phyloP scores from a whole-genome alignment of 495 filamentous ascomycete species.

The Aspergillus sclerotioniger region DNA sequence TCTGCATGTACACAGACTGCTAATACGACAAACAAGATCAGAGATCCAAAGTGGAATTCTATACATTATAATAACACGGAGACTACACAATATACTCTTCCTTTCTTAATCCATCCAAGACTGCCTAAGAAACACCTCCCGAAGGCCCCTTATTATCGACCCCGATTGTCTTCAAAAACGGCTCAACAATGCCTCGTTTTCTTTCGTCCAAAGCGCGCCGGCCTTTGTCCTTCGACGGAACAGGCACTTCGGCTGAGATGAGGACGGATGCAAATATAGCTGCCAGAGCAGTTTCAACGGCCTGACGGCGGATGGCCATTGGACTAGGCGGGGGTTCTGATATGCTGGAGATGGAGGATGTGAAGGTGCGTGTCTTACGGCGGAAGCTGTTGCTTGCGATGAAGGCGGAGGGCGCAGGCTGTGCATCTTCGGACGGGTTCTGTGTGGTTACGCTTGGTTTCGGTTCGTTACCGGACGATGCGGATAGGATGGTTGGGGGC shows the following conservation, averaged over 20 bases:
- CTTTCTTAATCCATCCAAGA: not conserved
- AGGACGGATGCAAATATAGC: slow-evolving; percentile 35
- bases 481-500: slow-evolving; percentile 7
- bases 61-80: no score
- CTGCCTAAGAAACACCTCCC: slow-evolving; percentile 25
- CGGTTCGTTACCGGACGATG: slow-evolving; percentile 3
- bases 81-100: not conserved
- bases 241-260: slow-evolving; percentile 31
- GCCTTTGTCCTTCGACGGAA: slow-evolving; percentile 42
- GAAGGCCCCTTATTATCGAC: slow-evolving; percentile 42
- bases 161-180: slow-evolving; percentile 44
- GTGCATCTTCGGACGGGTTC: not conserved
- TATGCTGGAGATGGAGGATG: slow-evolving; percentile 13
- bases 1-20: not conserved
- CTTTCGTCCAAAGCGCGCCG: slow-evolving; percentile 39
- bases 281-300: slow-evolving; percentile 35
- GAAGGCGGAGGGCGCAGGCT: slow-evolving; percentile 29
- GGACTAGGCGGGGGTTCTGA: slow-evolving; percentile 3
- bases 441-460: slow-evolving; percentile 9
- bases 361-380: slow-evolving; percentile 25
- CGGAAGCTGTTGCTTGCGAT: slow-evolving; percentile 36
- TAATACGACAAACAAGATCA: not conserved
- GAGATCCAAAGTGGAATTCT: no score
- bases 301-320: slow-evolving; percentile 29
- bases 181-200: slow-evolving; percentile 42